phyloP scores from a whole-genome alignment of 2,329 filamentous ascomycete species.

The Fusarium keratoplasticum region DNA sequence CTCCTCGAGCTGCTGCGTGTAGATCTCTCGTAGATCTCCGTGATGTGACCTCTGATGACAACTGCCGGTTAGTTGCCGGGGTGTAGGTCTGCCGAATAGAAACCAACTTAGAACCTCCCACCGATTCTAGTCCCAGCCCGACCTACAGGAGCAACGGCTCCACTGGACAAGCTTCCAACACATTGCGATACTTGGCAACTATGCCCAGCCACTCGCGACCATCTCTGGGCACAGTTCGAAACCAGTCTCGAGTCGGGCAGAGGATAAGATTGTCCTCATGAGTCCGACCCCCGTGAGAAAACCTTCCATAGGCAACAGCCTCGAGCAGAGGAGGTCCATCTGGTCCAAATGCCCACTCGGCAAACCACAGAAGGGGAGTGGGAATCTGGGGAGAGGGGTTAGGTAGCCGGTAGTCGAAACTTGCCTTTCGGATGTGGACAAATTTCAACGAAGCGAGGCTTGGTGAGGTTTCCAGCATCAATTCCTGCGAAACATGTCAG shows the following conservation, averaged over 20 bases:
- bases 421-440: neutral
- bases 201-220: neutral
- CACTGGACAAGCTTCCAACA: neutral
- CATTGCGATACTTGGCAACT: neutral
- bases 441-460: neutral
- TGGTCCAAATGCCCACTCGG: neutral
- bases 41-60: neutral
- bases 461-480: neutral
- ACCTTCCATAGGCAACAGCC: neutral
- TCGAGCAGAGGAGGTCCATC: neutral
- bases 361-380: too few relatives aligned
- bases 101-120: neutral
- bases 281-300: neutral
- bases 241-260: neutral
- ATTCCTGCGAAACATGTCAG: rapidly evolving
- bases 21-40: neutral
- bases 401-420: too few relatives aligned
- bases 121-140: neutral
- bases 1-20: neutral
- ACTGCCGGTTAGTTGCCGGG: rapidly evolving
- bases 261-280: neutral
- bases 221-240: neutral
- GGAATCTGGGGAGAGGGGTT: too few relatives aligned
- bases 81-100: neutral
- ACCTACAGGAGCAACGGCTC: neutral